phyloP scores from a whole-genome alignment of 2,329 filamentous ascomycete genomes.

The Fusarium sterilihyphosum region DNA sequence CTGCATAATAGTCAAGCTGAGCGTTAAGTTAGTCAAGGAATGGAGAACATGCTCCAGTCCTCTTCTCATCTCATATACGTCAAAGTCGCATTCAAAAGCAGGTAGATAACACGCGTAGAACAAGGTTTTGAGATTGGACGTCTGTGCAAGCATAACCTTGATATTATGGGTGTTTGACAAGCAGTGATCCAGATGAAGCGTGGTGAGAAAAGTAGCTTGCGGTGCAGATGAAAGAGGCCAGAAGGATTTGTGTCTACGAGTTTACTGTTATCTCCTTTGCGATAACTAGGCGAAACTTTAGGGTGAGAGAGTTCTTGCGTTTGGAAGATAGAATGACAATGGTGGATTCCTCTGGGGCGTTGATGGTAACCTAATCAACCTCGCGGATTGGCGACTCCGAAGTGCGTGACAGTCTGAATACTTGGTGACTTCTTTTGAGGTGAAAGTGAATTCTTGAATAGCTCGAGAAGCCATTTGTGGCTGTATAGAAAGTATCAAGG shows the following conservation, averaged over 20 bases:
- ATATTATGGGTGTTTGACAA: neutral
- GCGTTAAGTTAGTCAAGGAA: neutral
- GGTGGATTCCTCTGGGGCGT: neutral
- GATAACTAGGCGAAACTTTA: neutral
- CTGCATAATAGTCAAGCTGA: neutral
- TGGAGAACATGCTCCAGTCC: neutral
- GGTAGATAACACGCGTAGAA: neutral
- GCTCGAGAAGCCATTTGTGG: neutral
- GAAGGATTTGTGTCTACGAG: neutral
- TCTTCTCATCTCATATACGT: neutral
- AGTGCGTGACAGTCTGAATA: neutral
- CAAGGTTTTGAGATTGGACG: neutral
- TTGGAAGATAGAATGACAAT: neutral
- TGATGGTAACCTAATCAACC: neutral
- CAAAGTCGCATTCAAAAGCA: neutral
- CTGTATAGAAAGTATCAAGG: neutral
- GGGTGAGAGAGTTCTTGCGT: neutral
- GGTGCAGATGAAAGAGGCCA: neutral
- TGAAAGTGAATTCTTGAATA: neutral
- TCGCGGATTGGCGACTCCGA: neutral
- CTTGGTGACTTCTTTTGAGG: neutral
- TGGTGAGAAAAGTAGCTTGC: neutral
- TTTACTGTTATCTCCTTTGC: accelerated
- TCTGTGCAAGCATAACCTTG: neutral
- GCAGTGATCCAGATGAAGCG: neutral